Evolutionary conservation across 2,329 filamentous ascomycete genomes (phyloP), one percentile per base, ranked within the genome.

Genomic region (Lasiodiplodia sp.): DNA sequence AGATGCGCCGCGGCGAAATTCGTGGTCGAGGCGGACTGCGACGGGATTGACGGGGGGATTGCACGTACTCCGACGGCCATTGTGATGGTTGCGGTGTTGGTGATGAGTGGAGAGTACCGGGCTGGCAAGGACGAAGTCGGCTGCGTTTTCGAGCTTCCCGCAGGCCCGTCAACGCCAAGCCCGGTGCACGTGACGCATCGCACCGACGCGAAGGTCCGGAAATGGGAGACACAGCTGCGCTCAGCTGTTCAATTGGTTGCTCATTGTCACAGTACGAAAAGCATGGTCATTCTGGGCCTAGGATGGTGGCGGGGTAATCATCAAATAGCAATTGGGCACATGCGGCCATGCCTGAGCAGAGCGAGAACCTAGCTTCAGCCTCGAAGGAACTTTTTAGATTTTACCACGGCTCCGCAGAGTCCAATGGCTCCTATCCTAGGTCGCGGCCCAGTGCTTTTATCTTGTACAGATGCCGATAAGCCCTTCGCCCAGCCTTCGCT

Each of bases 21-120:
- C 8, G 47, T 23, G 28, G n/a, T 25, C 57, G 47, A 49, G 6
- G n/a, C 44, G 49, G 47, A 28, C 34, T 68, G 31, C 44, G 56
- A 53, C 57, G 60, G 70, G 66, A 55, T 56, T 25, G 60, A 67
- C 64, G 53, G 73, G 65, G 71, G 68, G 67, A 63, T 60, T 66
- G 57, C 73, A 80, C 79, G 71, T 81, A 81, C 79, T 80, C 78
- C 78, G 75, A 80, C 77, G 72, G 79, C 78, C 79, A 81, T 81
- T 78, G 75, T 80, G 78, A 80, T 79, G 76, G 74, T 78, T 79
- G 72, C 72, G 73, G 74, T 76, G 74, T 75, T 75, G 60, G 75
- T 71, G 73, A 75, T 71, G 72, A 75, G 75, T 71, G 73, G 76
- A 75, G 73, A 74, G 73, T 71, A 78, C 82, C 82, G 85, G 83